These are phyloP conservation scores for Tuber magnatum DNA, from an alignment of 495 filamentous ascomycete species.

Conservation along the genomic window DNA sequence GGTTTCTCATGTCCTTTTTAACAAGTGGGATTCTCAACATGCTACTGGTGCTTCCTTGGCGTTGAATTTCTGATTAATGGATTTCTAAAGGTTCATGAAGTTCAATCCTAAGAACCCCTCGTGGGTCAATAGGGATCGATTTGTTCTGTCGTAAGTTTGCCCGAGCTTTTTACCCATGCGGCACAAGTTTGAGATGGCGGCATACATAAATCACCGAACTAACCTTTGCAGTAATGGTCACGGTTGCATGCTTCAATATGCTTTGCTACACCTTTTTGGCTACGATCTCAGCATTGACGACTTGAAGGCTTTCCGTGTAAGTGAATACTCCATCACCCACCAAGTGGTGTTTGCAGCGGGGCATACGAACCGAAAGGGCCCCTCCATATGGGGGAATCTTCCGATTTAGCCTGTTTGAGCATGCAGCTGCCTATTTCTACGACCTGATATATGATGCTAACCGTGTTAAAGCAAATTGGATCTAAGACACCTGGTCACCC, in stretches of 20 bases:
- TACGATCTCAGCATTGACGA: conserved; percentile 80
- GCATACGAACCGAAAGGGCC: background rate
- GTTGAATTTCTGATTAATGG: background rate
- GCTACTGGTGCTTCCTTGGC: background rate
- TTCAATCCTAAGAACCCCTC: conserved; percentile 99
- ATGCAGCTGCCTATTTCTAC: background rate
- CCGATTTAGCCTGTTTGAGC: background rate
- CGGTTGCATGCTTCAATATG: conserved; percentile 98
- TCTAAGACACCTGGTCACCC: conserved; percentile 89
- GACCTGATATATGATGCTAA: conserved; percentile 3
- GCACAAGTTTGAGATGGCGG: background rate
- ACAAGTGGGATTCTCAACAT: conserved; percentile 49
- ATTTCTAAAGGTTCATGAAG: conserved; percentile 62
- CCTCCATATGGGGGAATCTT: background rate
- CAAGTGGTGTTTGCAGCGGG: background rate
- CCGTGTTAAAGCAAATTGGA: conserved; percentile 28
- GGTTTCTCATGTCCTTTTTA: conserved; percentile 93
- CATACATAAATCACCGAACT: conserved; percentile 18
- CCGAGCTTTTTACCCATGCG: background rate
- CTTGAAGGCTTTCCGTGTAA: conserved; percentile 76
- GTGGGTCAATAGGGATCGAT: conserved; percentile 95
- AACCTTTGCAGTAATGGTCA: conserved; percentile 72
- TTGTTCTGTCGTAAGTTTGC: conserved; percentile 89
- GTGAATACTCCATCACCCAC: background rate
- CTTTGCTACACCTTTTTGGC: conserved; percentile 92